phyloP scores from a whole-genome alignment of 108 stramenopile genomes.

The Pseudonitzschia multistriata region DNA sequence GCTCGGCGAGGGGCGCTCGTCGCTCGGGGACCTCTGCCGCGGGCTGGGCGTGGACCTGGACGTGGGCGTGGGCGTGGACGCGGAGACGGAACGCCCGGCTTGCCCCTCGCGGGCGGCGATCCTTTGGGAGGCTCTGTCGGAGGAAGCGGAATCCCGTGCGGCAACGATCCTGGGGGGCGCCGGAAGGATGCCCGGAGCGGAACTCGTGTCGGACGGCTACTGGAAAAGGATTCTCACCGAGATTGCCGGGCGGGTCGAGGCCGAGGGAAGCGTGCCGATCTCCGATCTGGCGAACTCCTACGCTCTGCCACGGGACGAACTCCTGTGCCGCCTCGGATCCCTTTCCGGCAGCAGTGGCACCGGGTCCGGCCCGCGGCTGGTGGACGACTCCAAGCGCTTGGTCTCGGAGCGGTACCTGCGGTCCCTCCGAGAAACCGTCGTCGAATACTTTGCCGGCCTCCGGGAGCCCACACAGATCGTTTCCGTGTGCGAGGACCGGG shows the following conservation, averaged over 20 bases:
- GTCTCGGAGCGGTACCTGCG: not conserved
- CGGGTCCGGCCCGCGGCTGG: not conserved
- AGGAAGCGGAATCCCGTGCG: not conserved
- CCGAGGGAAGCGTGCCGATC: not conserved
- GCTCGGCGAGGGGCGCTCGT: conserved; percentile 7
- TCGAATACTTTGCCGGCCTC: conserved; percentile 6
- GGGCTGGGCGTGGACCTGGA: not conserved
- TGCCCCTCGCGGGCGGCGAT: not conserved
- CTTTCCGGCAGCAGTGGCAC: no score
- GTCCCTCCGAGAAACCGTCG: not conserved
- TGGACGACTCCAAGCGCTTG: not conserved
- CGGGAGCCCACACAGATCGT: conserved; percentile 11
- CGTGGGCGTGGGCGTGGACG: not conserved
- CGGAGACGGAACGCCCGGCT: not conserved
- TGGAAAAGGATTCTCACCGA: not conserved
- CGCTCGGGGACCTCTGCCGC: not conserved
- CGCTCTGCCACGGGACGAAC: not conserved
- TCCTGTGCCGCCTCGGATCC: not conserved
- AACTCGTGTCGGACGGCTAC: conserved; percentile 12
- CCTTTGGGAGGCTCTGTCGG: not conserved
- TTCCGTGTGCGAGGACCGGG: conserved; percentile 16
- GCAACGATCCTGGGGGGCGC: not conserved
- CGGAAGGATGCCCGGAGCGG: not conserved
- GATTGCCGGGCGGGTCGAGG: not conserved
- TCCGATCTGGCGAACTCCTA: not conserved